phyloP scores from a whole-genome alignment of 352 stramenopile species.

The Globisporangium canariense region DNA sequence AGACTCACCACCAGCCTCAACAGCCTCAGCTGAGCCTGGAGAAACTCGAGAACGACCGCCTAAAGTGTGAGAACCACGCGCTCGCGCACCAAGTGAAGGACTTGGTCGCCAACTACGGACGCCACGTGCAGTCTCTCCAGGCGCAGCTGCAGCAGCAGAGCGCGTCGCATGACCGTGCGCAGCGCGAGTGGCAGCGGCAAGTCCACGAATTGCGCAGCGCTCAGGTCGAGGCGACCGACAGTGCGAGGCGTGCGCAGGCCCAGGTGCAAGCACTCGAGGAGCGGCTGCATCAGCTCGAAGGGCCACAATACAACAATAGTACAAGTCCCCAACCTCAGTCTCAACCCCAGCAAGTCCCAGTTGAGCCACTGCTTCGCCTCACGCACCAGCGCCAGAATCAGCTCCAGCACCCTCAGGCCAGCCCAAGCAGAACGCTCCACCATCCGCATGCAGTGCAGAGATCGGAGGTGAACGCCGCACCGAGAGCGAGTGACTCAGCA shows the following conservation, averaged over 20 bases:
- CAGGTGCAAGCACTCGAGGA: conserved; percentile 4
- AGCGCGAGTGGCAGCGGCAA: conserved; percentile 3
- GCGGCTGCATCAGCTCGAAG: conserved; percentile 3
- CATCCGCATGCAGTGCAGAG: not conserved
- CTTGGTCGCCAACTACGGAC: not conserved
- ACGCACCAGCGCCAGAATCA: conserved; percentile 4
- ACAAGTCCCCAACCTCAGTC: no score
- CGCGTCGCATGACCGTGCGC: not conserved
- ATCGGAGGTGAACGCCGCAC: conserved; percentile 1
- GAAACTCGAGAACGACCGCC: not conserved
- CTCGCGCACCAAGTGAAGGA: conserved; percentile 11
- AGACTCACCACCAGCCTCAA: not conserved
- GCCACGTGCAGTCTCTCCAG: conserved; percentile 7
- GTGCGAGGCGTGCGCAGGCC: conserved; percentile 1
- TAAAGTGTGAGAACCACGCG: conserved; percentile 6
- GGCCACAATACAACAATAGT: not conserved
- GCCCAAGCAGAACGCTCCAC: not conserved
- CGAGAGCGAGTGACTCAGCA: not conserved
- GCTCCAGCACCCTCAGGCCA: not conserved
- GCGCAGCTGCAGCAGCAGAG: conserved; percentile 7
- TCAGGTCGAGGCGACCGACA: conserved; percentile 1
- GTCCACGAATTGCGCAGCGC: not conserved
- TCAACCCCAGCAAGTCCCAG: not conserved
- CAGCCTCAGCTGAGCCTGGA: not conserved
- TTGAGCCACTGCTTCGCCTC: not conserved